Evolutionary conservation across 2,329 filamentous ascomycete species (phyloP), one percentile per base, ranked within the genome.

Genomic region (Penicillium digitatum): DNA sequence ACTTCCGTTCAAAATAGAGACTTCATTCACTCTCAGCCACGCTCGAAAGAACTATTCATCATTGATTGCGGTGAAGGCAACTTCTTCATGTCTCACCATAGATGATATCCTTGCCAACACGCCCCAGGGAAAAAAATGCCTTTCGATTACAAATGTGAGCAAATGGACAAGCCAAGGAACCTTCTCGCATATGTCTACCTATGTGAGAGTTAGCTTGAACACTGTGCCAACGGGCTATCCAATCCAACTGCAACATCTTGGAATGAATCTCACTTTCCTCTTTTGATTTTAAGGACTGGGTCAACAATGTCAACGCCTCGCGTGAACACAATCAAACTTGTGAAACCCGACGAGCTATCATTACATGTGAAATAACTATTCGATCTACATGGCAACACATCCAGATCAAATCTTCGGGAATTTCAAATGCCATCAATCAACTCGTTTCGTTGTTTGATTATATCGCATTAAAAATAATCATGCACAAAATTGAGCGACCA

Each of bases 381-480:
- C 8, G 3, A n/a, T 11, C 18, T 32, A 46, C 18, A 39, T 32
- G 20, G 37, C n/a, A 24, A 27, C 42, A 26, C 18, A 18, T n/a
- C 9, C 9, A 4, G 2, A n/a, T 29, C 5, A 20, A 38, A 20
- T 3, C 16, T 7, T 20, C 14, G 9, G 34, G 20, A 29, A 14
- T 18, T 20, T n/a, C 26, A 40, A 53, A 20, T 34, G 22, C 16
- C 16, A 47, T 48, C 27, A 42, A 47, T 47, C 14, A 22, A 46
- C 47, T 22, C 42, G 3, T 31, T 12, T 35, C 29, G 10, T 54
- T 56, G 60, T 61, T 52, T 54, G 55, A 61, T 56, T 60, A 58
- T 55, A 34, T 58, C 47, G 32, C 63, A 62, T 52, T 61, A 63
- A 61, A 59, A 39, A 32, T 64, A 59, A 46, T 60, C 49, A 55